These are phyloP conservation scores for Mucor piriformis DNA, from an alignment of 371 early-diverging fungal genomes.

Conservation along the genomic window DNA sequence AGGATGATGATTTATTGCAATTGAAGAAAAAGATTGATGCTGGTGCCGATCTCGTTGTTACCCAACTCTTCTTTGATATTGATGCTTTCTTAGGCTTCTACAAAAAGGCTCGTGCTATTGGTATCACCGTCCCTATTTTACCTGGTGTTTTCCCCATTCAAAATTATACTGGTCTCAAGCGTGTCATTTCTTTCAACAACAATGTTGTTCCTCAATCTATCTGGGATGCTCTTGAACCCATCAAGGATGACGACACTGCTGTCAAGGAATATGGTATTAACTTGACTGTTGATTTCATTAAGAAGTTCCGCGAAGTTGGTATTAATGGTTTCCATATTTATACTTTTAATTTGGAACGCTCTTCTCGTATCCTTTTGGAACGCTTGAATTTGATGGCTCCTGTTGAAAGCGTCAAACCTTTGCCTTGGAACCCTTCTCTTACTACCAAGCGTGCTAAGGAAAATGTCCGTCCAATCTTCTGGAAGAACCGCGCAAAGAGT, in stretches of 20 bases:
- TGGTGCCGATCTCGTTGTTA: slow-evolving; percentile 91
- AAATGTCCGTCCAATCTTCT: slow-evolving; percentile 96
- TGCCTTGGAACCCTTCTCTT: slow-evolving; percentile 57
- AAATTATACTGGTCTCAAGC: slow-evolving; percentile 83
- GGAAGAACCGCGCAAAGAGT: slow-evolving; percentile 92
- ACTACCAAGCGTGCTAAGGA: slow-evolving; percentile 87
- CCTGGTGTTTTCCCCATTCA: slow-evolving; percentile 97
- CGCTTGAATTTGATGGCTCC: slow-evolving; percentile 77
- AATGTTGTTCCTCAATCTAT: slow-evolving; percentile 86
- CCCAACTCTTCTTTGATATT: slow-evolving; percentile 93
- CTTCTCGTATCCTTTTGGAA: slow-evolving; percentile 86
- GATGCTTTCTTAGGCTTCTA: slow-evolving; percentile 83
- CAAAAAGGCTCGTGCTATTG: slow-evolving; percentile 72
- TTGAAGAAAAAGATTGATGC: slow-evolving; percentile 90
- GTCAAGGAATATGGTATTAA: slow-evolving; percentile 93
- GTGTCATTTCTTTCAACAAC: slow-evolving; percentile 86
- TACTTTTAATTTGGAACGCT: slow-evolving; percentile 90
- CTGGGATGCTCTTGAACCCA: slow-evolving; percentile 83
- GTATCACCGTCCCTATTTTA: slow-evolving; percentile 88
- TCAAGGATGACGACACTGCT: slow-evolving; percentile 95
- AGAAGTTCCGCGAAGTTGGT: slow-evolving; percentile 71
- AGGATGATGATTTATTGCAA: slow-evolving; percentile 75
- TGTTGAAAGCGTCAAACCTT: slow-evolving; percentile 77
- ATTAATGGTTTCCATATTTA: slow-evolving; percentile 80
- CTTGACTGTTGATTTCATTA: slow-evolving; percentile 82